Evolutionary conservation across 306 rosid genomes (phyloP).

Genomic region (Citrullus colocynthis): DNA sequence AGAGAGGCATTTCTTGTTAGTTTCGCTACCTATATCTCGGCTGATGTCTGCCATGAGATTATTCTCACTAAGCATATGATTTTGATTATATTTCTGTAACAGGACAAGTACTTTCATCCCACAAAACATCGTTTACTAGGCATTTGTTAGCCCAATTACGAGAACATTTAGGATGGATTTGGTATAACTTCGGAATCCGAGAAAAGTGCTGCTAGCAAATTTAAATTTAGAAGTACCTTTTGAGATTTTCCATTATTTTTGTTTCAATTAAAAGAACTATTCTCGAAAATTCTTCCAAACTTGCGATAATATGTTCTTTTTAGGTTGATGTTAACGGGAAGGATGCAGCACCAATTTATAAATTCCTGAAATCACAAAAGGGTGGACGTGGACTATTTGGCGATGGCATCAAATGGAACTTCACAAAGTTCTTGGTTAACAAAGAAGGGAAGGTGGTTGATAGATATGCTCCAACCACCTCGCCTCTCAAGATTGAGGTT

Average conservation of each 20-base stretch:
- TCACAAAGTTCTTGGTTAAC: slow-evolving; percentile 72
- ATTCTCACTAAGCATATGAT: not conserved
- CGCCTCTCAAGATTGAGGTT: slow-evolving; percentile 83
- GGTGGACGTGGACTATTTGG: slow-evolving; percentile 77
- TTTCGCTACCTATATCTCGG: not conserved
- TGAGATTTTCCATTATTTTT: not conserved
- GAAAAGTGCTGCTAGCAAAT: not conserved
- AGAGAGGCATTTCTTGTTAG: not conserved
- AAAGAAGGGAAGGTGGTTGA: slow-evolving; percentile 79
- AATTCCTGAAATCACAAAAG: slow-evolving; percentile 54
- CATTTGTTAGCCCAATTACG: not conserved
- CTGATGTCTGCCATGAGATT: not conserved
- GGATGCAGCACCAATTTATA: slow-evolving; percentile 53
- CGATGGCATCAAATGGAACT: slow-evolving; percentile 87
- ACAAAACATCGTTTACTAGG: not conserved
- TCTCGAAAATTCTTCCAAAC: not conserved
- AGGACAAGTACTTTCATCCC: not conserved
- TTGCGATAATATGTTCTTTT: not conserved
- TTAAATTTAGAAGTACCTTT: too few relatives aligned
- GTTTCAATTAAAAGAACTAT: not conserved
- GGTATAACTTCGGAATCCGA: not conserved
- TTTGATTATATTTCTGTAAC: not conserved
- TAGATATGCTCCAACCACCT: slow-evolving; percentile 80
- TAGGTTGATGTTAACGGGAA: slow-evolving; percentile 83
- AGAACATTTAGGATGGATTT: not conserved